Evolutionary conservation across 805 yeast genomes (phyloP), one percentile per base, ranked within the genome.

Genomic region (Saccharomyces jurei): DNA sequence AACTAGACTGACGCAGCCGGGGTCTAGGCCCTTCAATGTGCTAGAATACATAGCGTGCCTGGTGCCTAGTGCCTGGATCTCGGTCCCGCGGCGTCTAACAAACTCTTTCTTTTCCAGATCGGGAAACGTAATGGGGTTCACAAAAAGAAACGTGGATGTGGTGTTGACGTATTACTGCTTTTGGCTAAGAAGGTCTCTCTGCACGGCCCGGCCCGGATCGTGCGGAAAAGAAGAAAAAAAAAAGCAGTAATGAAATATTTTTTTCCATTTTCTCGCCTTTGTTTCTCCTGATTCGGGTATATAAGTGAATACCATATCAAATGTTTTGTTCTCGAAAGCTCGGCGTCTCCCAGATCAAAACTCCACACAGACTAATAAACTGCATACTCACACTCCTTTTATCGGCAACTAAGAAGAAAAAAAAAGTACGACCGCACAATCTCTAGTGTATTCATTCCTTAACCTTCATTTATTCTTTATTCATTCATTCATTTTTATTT

Each of bases 11-110:
- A 22, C 55, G 48, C 55, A 54, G 53, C 44, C 53, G 56, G 56
- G 50, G 49, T 46, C 47, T 30, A 32, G 22, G 48, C 52, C 76
- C 52, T 76, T 78, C 44, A 78, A 28, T 46, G 30, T 46, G 30
- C 32, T 46, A 9, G 30, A 46, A 46, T 36, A 36, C 44, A 36
- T 21, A 36, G 44, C 22, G 44, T 36, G 4, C 44, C 44, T 36
- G 25, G 44, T 36, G 6, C 44, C 44, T 36, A 11, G 44, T 36
- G 44, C 44, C 44, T 36, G 25, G 44, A 36, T 36, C 44, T 36
- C 44, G 25, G 6, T 29, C 31, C 11, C 30, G 13, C 30, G 30
- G 49, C 30, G 22, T 10, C 11, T 4, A 22, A n/a, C n/a, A 26
- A 28, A 4, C 30, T 6, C 49, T 28, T 27, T 26, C 30, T 46